Evolutionary conservation across 2,329 filamentous ascomycete genomes (phyloP).

Genomic region (Fusarium haematococcum): DNA sequence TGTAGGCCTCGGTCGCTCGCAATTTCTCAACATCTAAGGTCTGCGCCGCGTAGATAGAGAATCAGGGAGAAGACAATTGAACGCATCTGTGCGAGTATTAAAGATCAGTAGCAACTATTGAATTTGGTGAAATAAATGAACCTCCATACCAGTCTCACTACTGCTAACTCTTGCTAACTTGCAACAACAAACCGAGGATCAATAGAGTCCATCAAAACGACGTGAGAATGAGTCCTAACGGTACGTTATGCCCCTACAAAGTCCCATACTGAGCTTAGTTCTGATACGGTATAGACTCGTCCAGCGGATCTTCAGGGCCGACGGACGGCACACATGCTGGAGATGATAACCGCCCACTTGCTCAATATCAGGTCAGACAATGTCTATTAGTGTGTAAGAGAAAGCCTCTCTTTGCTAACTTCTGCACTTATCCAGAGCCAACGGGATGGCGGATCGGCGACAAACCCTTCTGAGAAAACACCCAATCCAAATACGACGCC

Average conservation of each 20-base stretch:
- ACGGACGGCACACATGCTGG: neutral
- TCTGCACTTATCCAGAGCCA: neutral
- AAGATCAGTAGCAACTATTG: neutral
- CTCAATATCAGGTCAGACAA: neutral
- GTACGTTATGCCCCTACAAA: neutral
- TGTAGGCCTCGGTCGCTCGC: neutral
- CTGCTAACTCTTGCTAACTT: neutral
- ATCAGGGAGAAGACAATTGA: neutral
- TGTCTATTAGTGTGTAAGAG: neutral
- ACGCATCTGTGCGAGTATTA: neutral
- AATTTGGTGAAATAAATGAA: neutral
- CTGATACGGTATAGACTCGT: neutral
- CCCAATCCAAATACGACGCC: neutral
- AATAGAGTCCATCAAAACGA: neutral
- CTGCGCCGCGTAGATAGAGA: neutral
- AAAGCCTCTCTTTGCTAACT: neutral
- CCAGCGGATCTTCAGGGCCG: neutral
- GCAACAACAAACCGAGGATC: neutral
- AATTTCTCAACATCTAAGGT: neutral
- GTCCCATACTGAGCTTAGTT: neutral
- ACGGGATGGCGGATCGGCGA: neutral
- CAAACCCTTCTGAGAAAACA: neutral
- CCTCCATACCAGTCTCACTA: neutral
- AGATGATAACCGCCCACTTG: neutral
- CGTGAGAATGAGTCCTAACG: neutral